phyloP scores from a whole-genome alignment of 257 asterid species.

The Avicennia marina region DNA sequence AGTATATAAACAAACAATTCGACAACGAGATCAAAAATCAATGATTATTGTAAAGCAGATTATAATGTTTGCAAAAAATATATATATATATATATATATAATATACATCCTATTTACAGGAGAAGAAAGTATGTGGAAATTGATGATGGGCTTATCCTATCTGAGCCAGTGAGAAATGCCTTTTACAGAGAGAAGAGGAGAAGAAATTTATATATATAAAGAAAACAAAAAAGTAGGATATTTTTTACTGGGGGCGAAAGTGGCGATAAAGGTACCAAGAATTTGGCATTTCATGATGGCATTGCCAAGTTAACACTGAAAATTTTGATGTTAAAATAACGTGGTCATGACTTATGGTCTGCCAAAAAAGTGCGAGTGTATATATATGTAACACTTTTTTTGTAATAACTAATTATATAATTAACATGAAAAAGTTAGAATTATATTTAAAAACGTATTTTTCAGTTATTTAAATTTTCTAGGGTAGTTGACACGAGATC shows the following conservation, averaged over 20 bases:
- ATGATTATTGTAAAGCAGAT: constrained; percentile 23
- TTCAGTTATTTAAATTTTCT: no score
- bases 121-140: constrained; percentile 22
- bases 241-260: constrained; percentile 42
- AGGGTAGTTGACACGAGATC: no score
- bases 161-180: constrained; percentile 39
- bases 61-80: constrained; percentile 4
- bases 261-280: constrained; percentile 39
- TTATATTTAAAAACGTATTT: no score
- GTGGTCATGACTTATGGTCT: no score
- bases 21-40: constrained; percentile 24
- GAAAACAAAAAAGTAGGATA: constrained; percentile 20
- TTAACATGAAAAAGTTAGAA: no score
- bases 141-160: constrained; percentile 47
- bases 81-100: not conserved
- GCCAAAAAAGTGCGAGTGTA: no score
- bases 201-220: no score
- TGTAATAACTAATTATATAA: no score
- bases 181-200: not conserved
- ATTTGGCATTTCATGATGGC: constrained; percentile 19
- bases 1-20: constrained; percentile 24
- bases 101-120: no score
- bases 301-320: constrained; percentile 15
- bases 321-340: constrained; percentile 11
- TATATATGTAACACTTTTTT: no score